Conservation (phyloP, 495 filamentous ascomycete species). For the Podospora pseudocomata region DNA sequence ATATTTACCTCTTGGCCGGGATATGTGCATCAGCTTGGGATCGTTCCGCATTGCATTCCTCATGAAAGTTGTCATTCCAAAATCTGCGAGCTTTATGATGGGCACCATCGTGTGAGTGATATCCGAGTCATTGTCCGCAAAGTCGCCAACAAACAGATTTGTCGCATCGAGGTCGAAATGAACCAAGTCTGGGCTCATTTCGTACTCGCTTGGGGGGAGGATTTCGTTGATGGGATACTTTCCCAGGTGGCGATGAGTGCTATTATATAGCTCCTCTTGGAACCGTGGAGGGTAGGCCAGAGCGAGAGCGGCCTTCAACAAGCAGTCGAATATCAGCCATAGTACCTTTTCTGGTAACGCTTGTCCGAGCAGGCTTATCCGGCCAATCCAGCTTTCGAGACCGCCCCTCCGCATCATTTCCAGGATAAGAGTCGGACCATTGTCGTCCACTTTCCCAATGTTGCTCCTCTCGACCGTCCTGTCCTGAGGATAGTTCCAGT, state of each 20-base stretch:
- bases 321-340: not conserved
- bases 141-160: not conserved
- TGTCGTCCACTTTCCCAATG: not conserved
- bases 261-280: not conserved
- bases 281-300: not conserved
- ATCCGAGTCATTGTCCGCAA: not conserved
- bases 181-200: not conserved
- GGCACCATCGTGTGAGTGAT: not conserved
- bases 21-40: not conserved
- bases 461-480: not conserved
- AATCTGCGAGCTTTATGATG: slow-evolving; percentile 1
- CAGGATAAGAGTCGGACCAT: not conserved
- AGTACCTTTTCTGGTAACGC: not conserved
- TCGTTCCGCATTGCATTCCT: not conserved
- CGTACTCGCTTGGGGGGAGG: not conserved
- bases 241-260: not conserved
- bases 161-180: not conserved
- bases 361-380: not conserved
- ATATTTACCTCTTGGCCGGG: not conserved
- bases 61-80: not conserved
- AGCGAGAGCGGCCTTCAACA: not conserved
- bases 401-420: not conserved
- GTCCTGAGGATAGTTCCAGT: not conserved
- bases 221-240: not conserved
- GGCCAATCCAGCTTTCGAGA: not conserved